Conservation (phyloP, 1,284 basidiomycete species). For the Calocybe gambosa region DNA sequence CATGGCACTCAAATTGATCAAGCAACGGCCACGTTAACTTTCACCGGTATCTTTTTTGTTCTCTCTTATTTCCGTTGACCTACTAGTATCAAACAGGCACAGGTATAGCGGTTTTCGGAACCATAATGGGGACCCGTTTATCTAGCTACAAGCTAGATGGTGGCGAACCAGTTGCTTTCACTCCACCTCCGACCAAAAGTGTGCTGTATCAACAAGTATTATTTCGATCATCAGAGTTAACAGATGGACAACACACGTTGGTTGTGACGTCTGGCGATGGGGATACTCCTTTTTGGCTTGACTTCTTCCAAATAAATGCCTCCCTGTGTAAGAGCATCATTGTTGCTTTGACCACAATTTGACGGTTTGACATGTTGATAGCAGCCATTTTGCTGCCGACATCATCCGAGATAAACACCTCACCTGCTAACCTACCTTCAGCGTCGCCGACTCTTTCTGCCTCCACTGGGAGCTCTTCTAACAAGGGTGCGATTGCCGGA, state of each 20-base stretch:
- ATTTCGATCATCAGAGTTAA: slow-evolving; percentile 13
- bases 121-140: slow-evolving; percentile 6
- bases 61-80: neutral
- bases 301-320: slow-evolving; percentile 11
- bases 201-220: slow-evolving; percentile 12
- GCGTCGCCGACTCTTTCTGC: no score
- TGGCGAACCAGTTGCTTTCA: neutral
- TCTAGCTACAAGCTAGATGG: slow-evolving; percentile 16
- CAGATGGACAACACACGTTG: slow-evolving; percentile 13
- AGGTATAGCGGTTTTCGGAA: slow-evolving; percentile 16
- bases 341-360: neutral
- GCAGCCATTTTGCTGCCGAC: no score
- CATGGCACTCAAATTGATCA: slow-evolving; percentile 3
- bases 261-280: slow-evolving; percentile 12
- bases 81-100: slow-evolving; percentile 13
- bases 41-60: slow-evolving; percentile 5
- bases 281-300: slow-evolving; percentile 12
- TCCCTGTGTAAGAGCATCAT: neutral
- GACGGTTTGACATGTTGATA: neutral
- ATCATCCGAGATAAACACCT: no score
- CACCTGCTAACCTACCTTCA: no score
- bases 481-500: no score
- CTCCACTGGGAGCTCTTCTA: no score
- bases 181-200: neutral
- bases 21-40: slow-evolving; percentile 10